Evolutionary conservation across 2,329 filamentous ascomycete genomes (phyloP), one percentile per base, ranked within the genome.

Genomic region (Helotiales sp.): DNA sequence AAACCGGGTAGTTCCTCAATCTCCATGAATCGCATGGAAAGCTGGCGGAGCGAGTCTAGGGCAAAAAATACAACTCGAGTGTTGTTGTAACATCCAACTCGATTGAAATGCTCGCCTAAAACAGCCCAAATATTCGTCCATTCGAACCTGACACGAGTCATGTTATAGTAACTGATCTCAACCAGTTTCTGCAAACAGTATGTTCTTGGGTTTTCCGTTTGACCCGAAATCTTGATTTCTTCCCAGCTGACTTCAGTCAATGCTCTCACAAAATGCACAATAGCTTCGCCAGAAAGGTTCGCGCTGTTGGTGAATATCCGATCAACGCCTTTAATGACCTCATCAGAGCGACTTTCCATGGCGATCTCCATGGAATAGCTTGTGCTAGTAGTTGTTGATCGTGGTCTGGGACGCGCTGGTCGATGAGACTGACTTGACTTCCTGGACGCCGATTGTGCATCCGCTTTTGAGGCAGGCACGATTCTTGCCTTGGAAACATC

Each of bases 121-220:
- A 99, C 92, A 70, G 92, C 92, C 96, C 96, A 99, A 67, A 99
- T 97, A 74, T 91, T 95, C 13, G 92, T 96, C 96, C 96, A 99
- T 78, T 99, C 96, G 75, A 98, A 98, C 75, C 96, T 91, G 40
- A 99, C 95, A 84, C 96, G 90, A 67, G 93, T 93, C 96, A 99
- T 99, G 82, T 99, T 99, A 87, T 99, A 99, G 80, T 97, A 97
- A 78, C 93, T 97, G 79, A 99, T 98, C 80, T 99, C 96, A 17
- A 99, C 96, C 70, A 99, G 88, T 80, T 99, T 99, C 77, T 99
- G 96, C 69, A 99, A 82, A 81, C 94, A 97, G 84, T 97, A 99
- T 8, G 95, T 99, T 63, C 96, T 89, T 11, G 96, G 96, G 24
- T 93, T 96, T 68, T 99, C 96, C 76, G 95, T 97, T 65, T 95